These are phyloP conservation scores for Microstroma glucosiphilum DNA, from an alignment of 1,284 basidiomycete genomes.

Conservation along the genomic window DNA sequence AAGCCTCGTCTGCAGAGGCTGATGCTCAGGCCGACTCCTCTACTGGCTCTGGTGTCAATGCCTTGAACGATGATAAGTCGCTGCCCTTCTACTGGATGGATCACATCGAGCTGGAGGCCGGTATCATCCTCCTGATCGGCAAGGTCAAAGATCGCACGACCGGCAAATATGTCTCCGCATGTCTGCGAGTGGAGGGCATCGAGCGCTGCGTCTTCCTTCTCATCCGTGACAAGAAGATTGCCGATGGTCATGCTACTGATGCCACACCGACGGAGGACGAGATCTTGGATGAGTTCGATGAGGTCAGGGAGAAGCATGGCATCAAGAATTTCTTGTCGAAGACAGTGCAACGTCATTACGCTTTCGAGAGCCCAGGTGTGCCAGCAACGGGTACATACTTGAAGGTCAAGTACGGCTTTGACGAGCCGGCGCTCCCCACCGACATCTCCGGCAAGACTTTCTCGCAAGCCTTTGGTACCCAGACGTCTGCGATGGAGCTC, in stretches of 20 bases:
- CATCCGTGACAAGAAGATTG: slow-evolving; percentile 55
- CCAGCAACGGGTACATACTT: slow-evolving; percentile 81
- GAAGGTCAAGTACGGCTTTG: slow-evolving; percentile 58
- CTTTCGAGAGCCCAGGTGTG: slow-evolving; percentile 79
- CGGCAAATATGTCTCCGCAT: slow-evolving; percentile 73
- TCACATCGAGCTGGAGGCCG: slow-evolving; percentile 41
- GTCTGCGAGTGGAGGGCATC: slow-evolving; percentile 75
- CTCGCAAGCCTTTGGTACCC: slow-evolving; percentile 82
- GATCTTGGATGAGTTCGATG: slow-evolving; percentile 78
- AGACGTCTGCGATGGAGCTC: slow-evolving; percentile 84
- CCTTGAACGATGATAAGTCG: slow-evolving; percentile 33
- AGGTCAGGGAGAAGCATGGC: slow-evolving; percentile 65
- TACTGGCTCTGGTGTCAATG: slow-evolving; percentile 24
- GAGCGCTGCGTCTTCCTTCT: slow-evolving; percentile 91
- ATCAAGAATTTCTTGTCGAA: slow-evolving; percentile 64
- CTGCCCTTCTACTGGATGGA: slow-evolving; percentile 49
- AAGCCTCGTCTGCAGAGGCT: slow-evolving; percentile 1
- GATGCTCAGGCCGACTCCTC: slow-evolving; percentile 4
- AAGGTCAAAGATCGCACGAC: slow-evolving; percentile 45
- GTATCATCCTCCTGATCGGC: slow-evolving; percentile 46
- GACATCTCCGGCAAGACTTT: slow-evolving; percentile 76
- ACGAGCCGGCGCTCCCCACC: slow-evolving; percentile 55
- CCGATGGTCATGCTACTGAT: slow-evolving; percentile 65
- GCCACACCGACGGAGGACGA: slow-evolving; percentile 55
- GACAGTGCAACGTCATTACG: slow-evolving; percentile 84